Conservation (phyloP, 108 stramenopile species). For the Chaetoceros tenuissimus region DNA sequence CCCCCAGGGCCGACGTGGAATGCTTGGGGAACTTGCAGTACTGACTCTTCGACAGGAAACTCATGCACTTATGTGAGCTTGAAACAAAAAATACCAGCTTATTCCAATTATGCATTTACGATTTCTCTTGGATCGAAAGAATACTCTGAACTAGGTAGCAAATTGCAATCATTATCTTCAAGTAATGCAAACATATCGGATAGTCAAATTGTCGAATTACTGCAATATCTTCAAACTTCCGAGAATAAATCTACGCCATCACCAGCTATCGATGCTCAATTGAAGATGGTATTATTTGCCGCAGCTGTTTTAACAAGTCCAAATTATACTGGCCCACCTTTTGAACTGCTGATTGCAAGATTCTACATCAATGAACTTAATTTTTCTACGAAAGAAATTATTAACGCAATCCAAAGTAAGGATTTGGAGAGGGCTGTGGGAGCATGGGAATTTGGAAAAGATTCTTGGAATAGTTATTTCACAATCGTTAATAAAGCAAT, state of each 20-base stretch:
- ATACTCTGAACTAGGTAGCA: conserved; percentile 27
- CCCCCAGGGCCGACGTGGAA: conserved; percentile 68
- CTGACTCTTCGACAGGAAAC: conserved; percentile 33
- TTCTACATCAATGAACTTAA: conserved; percentile 58
- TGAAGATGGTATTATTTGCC: conserved; percentile 63
- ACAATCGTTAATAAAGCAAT: conserved; percentile 52
- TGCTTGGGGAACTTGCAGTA: conserved; percentile 56
- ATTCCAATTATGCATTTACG: conserved; percentile 57
- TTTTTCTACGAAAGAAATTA: conserved; percentile 37
- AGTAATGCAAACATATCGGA: no score
- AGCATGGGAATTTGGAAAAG: conserved; percentile 64
- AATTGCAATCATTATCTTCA: no score
- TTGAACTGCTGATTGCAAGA: conserved; percentile 51
- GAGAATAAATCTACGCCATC: conserved; percentile 28
- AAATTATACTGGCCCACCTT: conserved; percentile 37
- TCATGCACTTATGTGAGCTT: conserved; percentile 60
- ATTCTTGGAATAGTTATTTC: conserved; percentile 64
- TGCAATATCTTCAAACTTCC: no score
- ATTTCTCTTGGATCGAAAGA: conserved; percentile 45
- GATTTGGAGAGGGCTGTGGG: conserved; percentile 29
- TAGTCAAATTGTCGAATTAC: no score
- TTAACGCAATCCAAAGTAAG: conserved; percentile 24
- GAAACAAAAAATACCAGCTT: conserved; percentile 57
- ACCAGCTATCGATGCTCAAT: conserved; percentile 42
- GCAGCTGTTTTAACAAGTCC: conserved; percentile 48